Base-by-base conservation (phyloP, 140 eudicot genomes). In the Stevia rebaudiana region DNA sequence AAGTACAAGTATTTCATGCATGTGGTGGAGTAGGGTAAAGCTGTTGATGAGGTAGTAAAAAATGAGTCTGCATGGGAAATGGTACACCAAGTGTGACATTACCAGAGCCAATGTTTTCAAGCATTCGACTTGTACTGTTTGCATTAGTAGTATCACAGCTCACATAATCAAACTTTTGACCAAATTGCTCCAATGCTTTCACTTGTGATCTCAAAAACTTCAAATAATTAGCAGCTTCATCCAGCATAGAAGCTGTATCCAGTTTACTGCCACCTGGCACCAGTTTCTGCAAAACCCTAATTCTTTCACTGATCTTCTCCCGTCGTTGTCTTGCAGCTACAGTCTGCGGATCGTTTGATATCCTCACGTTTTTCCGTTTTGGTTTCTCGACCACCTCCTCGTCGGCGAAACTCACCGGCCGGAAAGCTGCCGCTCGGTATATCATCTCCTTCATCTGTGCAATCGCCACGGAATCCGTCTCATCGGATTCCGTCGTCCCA, bases 201-300 rank as follows among this genome's bases (percentile, higher is more conserved):
- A 91, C 95, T 73, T 87, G 96, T 47, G 95, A 80, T 72, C 94
- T 84, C 41, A 91, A 76, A 42, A 84, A 91, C 79, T 87, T 87
- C 54, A 91, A 86, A 66, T 91, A 91, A 65, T 83, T 91, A 16
- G 98, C 98, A 52, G 98, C 98, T 61, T 87, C 98, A 65, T 91
- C 98, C 4, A 91, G 89, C 96, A 91, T 87, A 1, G 98, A 84
- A 31, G 98, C 98, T 3, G 98, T 91, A 70, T 91, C 98, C 98
- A 91, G 82, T 41, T 91, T 91, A 69, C 56, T 84, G 1, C 98
- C 98, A 17, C 96, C 96, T 0, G 98, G 98, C 8, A 91, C 96
- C 10, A 91, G 82, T 40, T 78, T 78, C 56, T 91, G 98, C 79
- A 91, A 77, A 60, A 85, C 96, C 79, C 98, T 76, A 54, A 91